Evolutionary conservation across 2,329 filamentous ascomycete species (phyloP).

Genomic region (Pyrenophora graminea): DNA sequence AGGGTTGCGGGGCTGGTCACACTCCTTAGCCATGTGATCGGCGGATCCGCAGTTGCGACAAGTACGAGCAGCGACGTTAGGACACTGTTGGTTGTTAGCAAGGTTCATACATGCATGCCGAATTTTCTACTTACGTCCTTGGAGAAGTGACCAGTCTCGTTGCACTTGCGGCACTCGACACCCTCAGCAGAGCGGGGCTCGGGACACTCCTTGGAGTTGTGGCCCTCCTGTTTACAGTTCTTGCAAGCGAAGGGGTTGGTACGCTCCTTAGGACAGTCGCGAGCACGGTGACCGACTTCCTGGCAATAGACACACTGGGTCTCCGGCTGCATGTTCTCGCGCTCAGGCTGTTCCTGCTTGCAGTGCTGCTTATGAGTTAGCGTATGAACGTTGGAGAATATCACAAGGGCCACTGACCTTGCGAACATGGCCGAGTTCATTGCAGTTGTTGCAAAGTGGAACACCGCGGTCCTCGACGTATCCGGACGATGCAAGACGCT

Average conservation of each 20-base stretch:
- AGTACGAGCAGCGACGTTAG: constrained; percentile 36
- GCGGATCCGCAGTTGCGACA: constrained; percentile 46
- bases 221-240: constrained; percentile 63
- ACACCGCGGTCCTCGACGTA: constrained; percentile 64
- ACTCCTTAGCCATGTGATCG: constrained; percentile 46
- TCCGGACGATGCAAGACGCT: constrained; percentile 68
- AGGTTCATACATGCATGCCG: neutral
- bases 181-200: constrained; percentile 56
- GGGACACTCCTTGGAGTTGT: constrained; percentile 46
- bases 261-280: constrained; percentile 63
- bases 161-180: constrained; percentile 69
- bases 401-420: constrained; percentile 36
- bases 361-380: constrained; percentile 53
- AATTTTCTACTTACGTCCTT: constrained; percentile 29
- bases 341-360: constrained; percentile 60
- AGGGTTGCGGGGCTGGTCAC: constrained; percentile 44
- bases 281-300: constrained; percentile 66
- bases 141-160: constrained; percentile 53
- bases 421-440: constrained; percentile 65
- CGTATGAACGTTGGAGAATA: neutral
- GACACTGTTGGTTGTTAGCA: constrained; percentile 34
- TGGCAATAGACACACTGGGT: constrained; percentile 70
- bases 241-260: constrained; percentile 68
- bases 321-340: constrained; percentile 45
- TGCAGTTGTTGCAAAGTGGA: constrained; percentile 67